These are phyloP conservation scores for Podaxis pistillaris DNA, from an alignment of 768 basidiomycete genomes.

Conservation along the genomic window DNA sequence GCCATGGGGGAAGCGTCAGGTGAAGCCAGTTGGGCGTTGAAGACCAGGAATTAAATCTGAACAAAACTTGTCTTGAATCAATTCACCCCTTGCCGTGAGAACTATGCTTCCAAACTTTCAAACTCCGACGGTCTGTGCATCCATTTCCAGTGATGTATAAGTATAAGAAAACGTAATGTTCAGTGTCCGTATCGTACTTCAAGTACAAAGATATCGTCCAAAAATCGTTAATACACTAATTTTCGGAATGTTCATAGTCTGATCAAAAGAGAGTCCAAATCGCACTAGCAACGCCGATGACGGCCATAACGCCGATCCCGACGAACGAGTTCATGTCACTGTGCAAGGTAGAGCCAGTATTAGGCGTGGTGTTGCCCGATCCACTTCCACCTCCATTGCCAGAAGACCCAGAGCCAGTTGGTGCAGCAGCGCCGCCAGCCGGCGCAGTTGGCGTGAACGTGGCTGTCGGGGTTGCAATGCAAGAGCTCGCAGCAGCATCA, in stretches of 20 bases:
- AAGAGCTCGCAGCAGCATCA: conserved; percentile 60
- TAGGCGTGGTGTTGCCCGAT: conserved; percentile 13
- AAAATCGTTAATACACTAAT: background rate
- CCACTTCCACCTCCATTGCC: conserved; percentile 19
- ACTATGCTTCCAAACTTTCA: conserved; percentile 8
- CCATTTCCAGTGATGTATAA: background rate
- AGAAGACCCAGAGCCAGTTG: conserved; percentile 21
- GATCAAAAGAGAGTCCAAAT: conserved; percentile 39
- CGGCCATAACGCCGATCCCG: conserved; percentile 33
- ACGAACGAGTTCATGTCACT: conserved; percentile 32
- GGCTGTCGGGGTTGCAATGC: conserved; percentile 60
- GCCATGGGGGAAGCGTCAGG: conserved; percentile 28
- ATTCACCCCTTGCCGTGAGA: conserved; percentile 3
- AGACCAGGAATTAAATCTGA: background rate
- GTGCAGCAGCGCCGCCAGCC: conserved; percentile 22
- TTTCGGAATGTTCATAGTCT: background rate
- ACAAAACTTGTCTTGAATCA: background rate
- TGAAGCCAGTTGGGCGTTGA: background rate
- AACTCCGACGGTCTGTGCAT: conserved; percentile 20
- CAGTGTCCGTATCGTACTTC: background rate
- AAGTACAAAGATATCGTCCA: background rate
- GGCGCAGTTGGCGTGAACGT: conserved; percentile 61
- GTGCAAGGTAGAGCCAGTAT: conserved; percentile 24
- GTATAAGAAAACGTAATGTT: background rate
- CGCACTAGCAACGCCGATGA: conserved; percentile 39